phyloP scores from a whole-genome alignment of 208 protist species.

The Leishmania amazonensis region DNA sequence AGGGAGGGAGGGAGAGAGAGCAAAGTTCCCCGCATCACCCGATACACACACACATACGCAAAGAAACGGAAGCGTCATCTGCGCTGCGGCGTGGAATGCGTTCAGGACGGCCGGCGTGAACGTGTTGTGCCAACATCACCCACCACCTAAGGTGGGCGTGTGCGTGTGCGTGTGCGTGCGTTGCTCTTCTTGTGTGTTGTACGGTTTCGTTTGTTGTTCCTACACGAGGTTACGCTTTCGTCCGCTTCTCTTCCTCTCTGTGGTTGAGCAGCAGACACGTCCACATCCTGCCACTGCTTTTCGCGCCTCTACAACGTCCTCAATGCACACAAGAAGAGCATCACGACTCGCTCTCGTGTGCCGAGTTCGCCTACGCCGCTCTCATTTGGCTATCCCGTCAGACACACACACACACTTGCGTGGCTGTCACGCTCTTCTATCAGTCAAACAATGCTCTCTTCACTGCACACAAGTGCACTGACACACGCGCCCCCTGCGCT shows the following conservation, averaged over 20 bases:
- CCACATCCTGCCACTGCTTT: no score
- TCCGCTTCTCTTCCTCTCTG: neutral
- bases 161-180: no score
- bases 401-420: neutral
- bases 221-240: neutral
- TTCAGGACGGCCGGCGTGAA: neutral
- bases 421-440: neutral
- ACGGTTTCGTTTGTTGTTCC: neutral
- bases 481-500: neutral
- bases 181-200: neutral
- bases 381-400: neutral
- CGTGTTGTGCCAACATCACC: neutral
- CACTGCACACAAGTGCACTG: neutral
- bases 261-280: neutral
- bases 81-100: neutral
- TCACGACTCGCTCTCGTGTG: neutral
- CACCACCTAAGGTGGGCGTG: neutral
- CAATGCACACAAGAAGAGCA: neutral
- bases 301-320: neutral
- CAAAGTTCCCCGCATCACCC: neutral
- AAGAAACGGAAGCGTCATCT: neutral
- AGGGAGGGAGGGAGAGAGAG: neutral
- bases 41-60: neutral
- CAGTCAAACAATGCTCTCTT: neutral
- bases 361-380: neutral